These are phyloP conservation scores for Coffea canephora DNA, from an alignment of 257 asterid species.

Conservation along the genomic window DNA sequence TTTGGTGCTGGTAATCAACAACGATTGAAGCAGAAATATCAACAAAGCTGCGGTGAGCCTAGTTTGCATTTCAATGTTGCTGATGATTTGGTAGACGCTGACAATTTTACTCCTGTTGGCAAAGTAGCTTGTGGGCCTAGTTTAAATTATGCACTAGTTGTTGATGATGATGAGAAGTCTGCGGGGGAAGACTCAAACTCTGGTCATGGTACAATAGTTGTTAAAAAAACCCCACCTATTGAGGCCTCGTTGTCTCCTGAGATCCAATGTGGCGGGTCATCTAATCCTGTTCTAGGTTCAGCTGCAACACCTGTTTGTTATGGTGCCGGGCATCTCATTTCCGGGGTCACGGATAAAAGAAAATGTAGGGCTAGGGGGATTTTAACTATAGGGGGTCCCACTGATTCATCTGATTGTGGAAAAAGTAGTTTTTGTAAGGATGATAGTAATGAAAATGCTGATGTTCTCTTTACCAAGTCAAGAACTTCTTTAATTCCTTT, in stretches of 20 bases:
- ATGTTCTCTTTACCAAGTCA: conserved; percentile 17
- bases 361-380: conserved; percentile 79
- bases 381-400: conserved; percentile 39
- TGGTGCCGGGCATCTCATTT: conserved; percentile 72
- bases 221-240: conserved; percentile 66
- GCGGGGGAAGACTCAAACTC: conserved; percentile 23
- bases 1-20: conserved; percentile 5
- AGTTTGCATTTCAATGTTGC: conserved; percentile 16
- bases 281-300: conserved; percentile 29
- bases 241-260: conserved; percentile 88
- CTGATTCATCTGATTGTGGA: conserved; percentile 26
- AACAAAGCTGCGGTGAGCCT: conserved; percentile 15
- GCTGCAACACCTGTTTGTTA: conserved; percentile 70
- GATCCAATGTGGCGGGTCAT: conserved; percentile 48
- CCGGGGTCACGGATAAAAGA: conserved; percentile 71
- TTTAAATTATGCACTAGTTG: conserved; percentile 25
- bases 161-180: conserved; percentile 13
- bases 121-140: conserved; percentile 26
- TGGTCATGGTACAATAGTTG: conserved; percentile 16
- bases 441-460: conserved; percentile 16
- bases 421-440: conserved; percentile 17
- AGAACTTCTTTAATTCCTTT: conserved; percentile 46
- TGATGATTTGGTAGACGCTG: conserved; percentile 18
- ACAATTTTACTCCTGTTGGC: conserved; percentile 45
- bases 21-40: conserved; percentile 23